Percentiles rank a stretch among this genome's conserved stretches.
Evolutionary conservation across 371 early-diverging fungal species (phyloP).

Genomic region (Zychaea mexicana): DNA sequence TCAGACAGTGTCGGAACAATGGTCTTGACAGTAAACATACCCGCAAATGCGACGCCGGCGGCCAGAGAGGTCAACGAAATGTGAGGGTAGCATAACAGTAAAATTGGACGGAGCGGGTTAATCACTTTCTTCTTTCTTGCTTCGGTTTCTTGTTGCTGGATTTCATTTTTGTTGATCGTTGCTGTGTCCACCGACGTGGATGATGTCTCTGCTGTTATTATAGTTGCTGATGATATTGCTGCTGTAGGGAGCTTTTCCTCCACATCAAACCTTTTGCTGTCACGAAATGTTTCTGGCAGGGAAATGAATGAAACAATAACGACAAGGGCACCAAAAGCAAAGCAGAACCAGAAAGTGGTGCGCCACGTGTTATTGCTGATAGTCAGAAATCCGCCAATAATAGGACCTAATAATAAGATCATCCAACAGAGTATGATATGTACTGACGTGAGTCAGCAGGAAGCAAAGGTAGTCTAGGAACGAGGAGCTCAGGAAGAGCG

Average conservation of each 20-base stretch:
- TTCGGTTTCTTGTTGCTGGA: background rate
- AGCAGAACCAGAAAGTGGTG: conserved; percentile 60
- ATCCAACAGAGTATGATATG: too few species aligned
- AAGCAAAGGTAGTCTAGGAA: too few species aligned
- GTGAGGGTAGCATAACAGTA: conserved; percentile 47
- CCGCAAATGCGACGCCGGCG: conserved; percentile 51
- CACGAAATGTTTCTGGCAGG: conserved; percentile 65
- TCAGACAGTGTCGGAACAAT: conserved; percentile 37
- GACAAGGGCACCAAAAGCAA: conserved; percentile 39
- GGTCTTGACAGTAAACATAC: conserved; percentile 45
- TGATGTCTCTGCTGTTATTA: background rate
- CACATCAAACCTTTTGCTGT: background rate
- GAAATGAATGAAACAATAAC: conserved; percentile 36
- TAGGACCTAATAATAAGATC: too few species aligned
- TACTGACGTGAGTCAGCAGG: too few species aligned
- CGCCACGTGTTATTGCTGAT: conserved; percentile 48
- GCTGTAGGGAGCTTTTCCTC: too few species aligned
- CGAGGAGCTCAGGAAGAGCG: too few species aligned
- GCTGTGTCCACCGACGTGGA: background rate
- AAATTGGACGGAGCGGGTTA: conserved; percentile 31
- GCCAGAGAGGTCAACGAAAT: conserved; percentile 44
- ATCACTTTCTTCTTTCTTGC: conserved; percentile 9
- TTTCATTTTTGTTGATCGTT: background rate
- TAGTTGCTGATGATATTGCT: background rate
- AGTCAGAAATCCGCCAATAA: conserved; percentile 35